phyloP scores from a whole-genome alignment of 2,329 filamentous ascomycete genomes.

The Chalaropsis thielavioides region DNA sequence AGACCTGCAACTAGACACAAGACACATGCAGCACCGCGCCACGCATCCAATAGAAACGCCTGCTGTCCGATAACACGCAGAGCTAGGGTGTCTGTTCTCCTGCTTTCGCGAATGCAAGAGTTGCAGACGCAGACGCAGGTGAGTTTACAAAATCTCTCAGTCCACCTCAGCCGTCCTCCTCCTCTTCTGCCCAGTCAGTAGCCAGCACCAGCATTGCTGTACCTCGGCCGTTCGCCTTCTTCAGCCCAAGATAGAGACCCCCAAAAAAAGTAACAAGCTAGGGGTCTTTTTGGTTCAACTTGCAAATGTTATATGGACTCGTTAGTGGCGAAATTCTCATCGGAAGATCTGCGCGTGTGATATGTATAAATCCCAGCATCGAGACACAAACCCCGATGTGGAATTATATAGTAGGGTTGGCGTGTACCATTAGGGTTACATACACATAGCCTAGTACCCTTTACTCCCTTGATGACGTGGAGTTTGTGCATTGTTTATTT shows the following conservation, averaged over 20 bases:
- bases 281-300: too few relatives aligned
- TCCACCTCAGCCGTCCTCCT: background rate
- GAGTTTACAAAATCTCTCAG: background rate
- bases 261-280: too few relatives aligned
- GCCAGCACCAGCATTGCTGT: background rate
- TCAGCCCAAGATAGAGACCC: background rate
- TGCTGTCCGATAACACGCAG: background rate
- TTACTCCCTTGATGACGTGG: too few relatives aligned
- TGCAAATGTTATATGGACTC: too few relatives aligned
- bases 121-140: background rate
- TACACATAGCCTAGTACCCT: too few relatives aligned
- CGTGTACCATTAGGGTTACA: too few relatives aligned
- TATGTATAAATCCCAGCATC: too few relatives aligned
- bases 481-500: background rate
- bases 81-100: background rate
- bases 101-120: conserved; percentile 14
- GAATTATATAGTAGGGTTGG: too few relatives aligned
- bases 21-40: background rate
- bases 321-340: too few relatives aligned
- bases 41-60: background rate
- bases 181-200: background rate
- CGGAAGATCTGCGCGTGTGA: too few relatives aligned
- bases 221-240: background rate
- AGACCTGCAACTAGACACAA: background rate
- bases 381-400: too few relatives aligned